A percentile compares a stretch with the other conserved stretches of the same genome.
Conservation (phyloP, 768 basidiomycete species). For the Punctularia strigosozonata region DNA sequence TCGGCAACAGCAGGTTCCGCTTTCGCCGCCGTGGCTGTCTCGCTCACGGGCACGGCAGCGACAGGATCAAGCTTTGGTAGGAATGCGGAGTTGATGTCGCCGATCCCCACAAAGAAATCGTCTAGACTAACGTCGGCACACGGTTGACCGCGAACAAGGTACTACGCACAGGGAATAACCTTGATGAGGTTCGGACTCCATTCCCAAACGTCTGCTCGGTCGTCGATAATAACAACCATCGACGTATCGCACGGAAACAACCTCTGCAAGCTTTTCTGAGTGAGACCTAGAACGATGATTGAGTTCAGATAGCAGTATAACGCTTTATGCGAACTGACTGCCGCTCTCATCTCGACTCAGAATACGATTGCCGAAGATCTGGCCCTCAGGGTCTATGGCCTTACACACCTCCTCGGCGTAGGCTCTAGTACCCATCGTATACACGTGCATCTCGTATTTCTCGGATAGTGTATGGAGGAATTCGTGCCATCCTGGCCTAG, state of each 20-base stretch:
- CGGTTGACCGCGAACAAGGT: neutral
- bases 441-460: conserved; percentile 98
- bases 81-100: conserved; percentile 95
- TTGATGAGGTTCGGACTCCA: conserved; percentile 95
- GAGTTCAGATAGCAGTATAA: too few species aligned
- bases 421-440: conserved; percentile 97
- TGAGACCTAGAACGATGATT: conserved; percentile 79
- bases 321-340: conserved; percentile 59
- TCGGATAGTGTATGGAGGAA: conserved; percentile 64
- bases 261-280: conserved; percentile 83
- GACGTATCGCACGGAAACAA: conserved; percentile 95
- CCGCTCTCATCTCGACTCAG: conserved; percentile 94
- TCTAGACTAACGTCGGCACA: conserved; percentile 33
- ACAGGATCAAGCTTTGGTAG: conserved; percentile 67
- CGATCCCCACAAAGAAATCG: conserved; percentile 96
- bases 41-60: conserved; percentile 18
- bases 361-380: conserved; percentile 77
- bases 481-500: conserved; percentile 69
- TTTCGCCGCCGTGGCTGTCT: neutral
- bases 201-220: conserved; percentile 97
- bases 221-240: conserved; percentile 99
- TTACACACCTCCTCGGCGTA: conserved; percentile 95
- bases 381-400: conserved; percentile 83
- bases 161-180: conserved; percentile 81
- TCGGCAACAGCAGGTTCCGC: neutral